Percentiles rank a stretch among this genome's conserved stretches.
phyloP scores from a whole-genome alignment of 2,329 filamentous ascomycete species.

The Daldinia sp. region DNA sequence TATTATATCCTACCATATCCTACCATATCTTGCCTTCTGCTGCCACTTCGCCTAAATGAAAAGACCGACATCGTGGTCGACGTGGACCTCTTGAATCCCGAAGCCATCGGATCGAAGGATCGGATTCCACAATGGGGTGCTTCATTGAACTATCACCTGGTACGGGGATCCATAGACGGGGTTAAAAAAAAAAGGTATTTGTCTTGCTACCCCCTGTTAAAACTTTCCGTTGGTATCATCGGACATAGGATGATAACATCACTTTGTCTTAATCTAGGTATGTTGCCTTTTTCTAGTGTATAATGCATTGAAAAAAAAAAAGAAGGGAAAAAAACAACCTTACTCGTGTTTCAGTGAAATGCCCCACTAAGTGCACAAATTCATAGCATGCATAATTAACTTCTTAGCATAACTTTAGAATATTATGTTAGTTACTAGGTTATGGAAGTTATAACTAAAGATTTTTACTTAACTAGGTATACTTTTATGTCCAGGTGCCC shows the following conservation, averaged over 20 bases:
- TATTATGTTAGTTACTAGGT: conserved; percentile 1
- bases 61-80: conserved; percentile 31
- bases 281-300: neutral
- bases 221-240: neutral
- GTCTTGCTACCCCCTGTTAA: neutral
- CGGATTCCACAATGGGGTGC: conserved; percentile 18
- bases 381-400: no score
- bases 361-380: conserved; percentile 1
- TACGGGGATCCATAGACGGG: no score
- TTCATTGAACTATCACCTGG: conserved; percentile 2
- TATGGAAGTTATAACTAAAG: no score
- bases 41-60: conserved; percentile 11
- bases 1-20: no score
- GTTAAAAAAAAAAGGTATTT: no score
- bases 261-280: neutral
- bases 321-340: neutral
- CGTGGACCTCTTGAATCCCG: conserved; percentile 28
- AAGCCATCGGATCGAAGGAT: conserved; percentile 18
- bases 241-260: conserved; percentile 1
- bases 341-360: neutral
- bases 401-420: neutral
- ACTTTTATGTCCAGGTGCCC: neutral
- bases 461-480: neutral
- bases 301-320: neutral
- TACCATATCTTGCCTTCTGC: no score